Percentiles rank a stretch among this genome's conserved stretches.
These are phyloP conservation scores for Arabidopsis arenosa DNA, from an alignment of 345 rosid genomes.

Conservation along the genomic window DNA sequence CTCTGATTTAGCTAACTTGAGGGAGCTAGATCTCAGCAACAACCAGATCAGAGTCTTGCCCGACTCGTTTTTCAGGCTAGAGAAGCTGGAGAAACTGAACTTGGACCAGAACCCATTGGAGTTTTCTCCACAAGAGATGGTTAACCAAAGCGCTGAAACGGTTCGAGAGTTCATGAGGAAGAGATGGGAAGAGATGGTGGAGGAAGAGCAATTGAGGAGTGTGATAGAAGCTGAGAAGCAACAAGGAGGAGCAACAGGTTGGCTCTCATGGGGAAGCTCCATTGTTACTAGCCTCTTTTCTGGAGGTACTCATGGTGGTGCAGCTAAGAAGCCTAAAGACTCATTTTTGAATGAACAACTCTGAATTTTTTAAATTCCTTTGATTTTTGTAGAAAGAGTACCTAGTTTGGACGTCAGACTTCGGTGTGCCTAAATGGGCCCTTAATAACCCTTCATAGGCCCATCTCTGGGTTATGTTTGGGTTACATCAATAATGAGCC, in stretches of 20 bases:
- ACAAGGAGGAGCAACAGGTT: constrained; percentile 62
- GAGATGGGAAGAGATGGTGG: constrained; percentile 72
- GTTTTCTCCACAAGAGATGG: constrained; percentile 69
- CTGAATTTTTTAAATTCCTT: neutral
- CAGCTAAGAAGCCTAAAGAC: constrained; percentile 33
- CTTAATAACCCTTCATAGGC: neutral
- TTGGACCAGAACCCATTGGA: constrained; percentile 84
- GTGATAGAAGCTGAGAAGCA: constrained; percentile 58
- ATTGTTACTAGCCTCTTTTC: constrained; percentile 55
- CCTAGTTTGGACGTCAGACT: neutral
- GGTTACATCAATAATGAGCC: neutral
- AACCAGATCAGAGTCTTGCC: constrained; percentile 89
- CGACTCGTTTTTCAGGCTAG: constrained; percentile 72
- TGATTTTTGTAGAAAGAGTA: neutral
- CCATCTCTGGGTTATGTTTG: neutral
- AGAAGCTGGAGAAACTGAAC: constrained; percentile 73
- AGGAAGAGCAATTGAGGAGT: constrained; percentile 69
- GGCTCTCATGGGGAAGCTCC: constrained; percentile 82
- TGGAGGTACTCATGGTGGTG: constrained; percentile 47
- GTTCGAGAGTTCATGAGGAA: constrained; percentile 72
- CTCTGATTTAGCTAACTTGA: constrained; percentile 71
- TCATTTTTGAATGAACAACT: constrained; percentile 41
- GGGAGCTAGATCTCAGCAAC: constrained; percentile 92
- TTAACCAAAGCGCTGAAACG: constrained; percentile 64
- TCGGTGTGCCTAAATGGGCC: constrained; percentile 1